Evolutionary conservation across 306 rosid genomes (phyloP), one percentile per base, ranked within the genome.

Genomic region (Prunus armeniaca): DNA sequence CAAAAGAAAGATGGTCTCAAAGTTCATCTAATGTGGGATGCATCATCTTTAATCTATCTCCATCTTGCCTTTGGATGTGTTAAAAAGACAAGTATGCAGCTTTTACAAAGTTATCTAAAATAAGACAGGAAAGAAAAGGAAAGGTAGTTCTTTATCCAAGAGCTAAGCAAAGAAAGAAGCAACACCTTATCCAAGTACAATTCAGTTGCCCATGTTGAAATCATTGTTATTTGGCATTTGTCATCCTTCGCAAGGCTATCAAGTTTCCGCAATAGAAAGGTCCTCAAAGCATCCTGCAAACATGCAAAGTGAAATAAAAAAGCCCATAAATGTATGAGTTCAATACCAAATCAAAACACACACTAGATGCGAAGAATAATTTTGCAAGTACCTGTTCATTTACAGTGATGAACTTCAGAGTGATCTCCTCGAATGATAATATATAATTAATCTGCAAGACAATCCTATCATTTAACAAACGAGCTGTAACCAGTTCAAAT

Each of bases 171-270:
- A 10, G 56, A 80, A 76, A 71, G 63, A 41, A 77, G 75, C 62
- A 65, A 72, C 83, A 94, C 98, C 97, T 95, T 92, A 81, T 95
- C 98, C 91, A 95, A 78, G 88, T 92, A 95, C 80, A 95, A 87
- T 74, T 95, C 98, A 83, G 97, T 90, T 78, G 96, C 71, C 97
- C 97, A 95, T 22, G 98, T 92, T 82, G 98, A 92, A 81, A 95
- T 92, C 98, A 95, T 95, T 76, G 98, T 95, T 89, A 95, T 89
- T 79, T 92, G 98, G 91, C 98, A 92, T 85, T 90, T 95, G 86
- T 95, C 97, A 52, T 83, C 93, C 86, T 89, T 88, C 17, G 84
- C 82, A 74, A 95, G 91, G 83, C 84, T 84, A 84, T 95, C 97
- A 66, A 95, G 93, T 87, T 95, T 92, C 88, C 97, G 87, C 84